Conservation (phyloP, 164 flowering plant genomes). For the Chloranthus sessilifolius region DNA sequence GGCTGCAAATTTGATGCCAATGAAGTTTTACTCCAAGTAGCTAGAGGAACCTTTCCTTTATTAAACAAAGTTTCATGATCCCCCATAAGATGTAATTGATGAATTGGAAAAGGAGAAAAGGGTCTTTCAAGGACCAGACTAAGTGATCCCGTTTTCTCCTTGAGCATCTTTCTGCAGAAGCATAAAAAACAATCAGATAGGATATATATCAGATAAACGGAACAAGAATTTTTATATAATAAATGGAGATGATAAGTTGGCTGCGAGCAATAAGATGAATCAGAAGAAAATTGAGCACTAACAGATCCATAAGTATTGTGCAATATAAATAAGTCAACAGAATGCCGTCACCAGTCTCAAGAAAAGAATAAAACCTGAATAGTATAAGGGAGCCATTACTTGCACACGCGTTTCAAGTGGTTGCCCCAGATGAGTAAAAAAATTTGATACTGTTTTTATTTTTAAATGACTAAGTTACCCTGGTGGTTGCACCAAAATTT, state of each 20-base stretch:
- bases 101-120: constrained; percentile 78
- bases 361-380: no score
- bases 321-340: no score
- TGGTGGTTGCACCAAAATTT: no score
- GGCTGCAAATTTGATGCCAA: constrained; percentile 44
- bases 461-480: no score
- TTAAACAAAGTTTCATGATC: constrained; percentile 55
- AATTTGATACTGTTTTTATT: no score
- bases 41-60: constrained; percentile 64
- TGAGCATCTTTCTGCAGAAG: constrained; percentile 58
- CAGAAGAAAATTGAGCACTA: neutral
- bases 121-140: constrained; percentile 89
- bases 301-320: neutral
- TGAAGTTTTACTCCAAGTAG: constrained; percentile 53
- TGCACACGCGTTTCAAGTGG: no score
- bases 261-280: neutral
- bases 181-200: constrained; percentile 2
- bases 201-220: neutral
- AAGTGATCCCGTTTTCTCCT: constrained; percentile 51
- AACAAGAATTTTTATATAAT: neutral
- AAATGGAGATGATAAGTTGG: neutral
- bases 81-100: constrained; percentile 42
- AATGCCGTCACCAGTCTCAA: no score
- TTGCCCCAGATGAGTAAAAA: no score
- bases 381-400: no score